Conservation (phyloP, 768 basidiomycete species). For the Russula sp. region DNA sequence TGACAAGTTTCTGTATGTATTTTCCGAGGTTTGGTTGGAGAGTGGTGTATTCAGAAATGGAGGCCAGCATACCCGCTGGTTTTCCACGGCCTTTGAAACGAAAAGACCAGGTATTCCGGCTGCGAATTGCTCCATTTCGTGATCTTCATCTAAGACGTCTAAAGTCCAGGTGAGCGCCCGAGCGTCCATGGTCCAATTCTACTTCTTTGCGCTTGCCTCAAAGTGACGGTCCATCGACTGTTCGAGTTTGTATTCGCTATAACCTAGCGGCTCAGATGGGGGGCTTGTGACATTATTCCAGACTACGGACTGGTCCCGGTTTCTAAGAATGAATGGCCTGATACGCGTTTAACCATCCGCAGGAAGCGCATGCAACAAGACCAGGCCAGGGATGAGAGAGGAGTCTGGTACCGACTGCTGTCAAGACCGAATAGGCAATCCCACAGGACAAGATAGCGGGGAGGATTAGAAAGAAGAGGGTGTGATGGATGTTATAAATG, state of each 20-base stretch:
- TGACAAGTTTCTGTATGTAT: not conserved
- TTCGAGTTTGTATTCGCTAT: not conserved
- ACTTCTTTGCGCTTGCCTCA: not conserved
- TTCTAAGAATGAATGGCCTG: not conserved
- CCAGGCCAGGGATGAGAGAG: not conserved
- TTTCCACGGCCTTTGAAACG: not conserved
- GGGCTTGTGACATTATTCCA: not conserved
- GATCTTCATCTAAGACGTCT: too few relatives aligned
- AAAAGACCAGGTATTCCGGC: not conserved
- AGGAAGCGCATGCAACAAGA: not conserved
- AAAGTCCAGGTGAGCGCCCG: not conserved
- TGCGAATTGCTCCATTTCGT: too few relatives aligned
- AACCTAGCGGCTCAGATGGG: not conserved
- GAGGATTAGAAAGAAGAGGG: not conserved
- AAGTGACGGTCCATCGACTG: not conserved
- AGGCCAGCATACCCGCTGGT: not conserved
- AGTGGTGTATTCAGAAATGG: not conserved
- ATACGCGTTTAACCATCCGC: too few relatives aligned
- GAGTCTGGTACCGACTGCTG: not conserved
- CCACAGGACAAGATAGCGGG: not conserved
- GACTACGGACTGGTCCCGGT: not conserved
- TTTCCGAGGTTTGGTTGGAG: not conserved
- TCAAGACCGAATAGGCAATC: not conserved
- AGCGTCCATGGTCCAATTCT: not conserved
- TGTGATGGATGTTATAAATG: not conserved